Evolutionary conservation across 2,329 filamentous ascomycete species (phyloP), one percentile per base, ranked within the genome.

Genomic region (Dryadomyces quercus-mongolicae): DNA sequence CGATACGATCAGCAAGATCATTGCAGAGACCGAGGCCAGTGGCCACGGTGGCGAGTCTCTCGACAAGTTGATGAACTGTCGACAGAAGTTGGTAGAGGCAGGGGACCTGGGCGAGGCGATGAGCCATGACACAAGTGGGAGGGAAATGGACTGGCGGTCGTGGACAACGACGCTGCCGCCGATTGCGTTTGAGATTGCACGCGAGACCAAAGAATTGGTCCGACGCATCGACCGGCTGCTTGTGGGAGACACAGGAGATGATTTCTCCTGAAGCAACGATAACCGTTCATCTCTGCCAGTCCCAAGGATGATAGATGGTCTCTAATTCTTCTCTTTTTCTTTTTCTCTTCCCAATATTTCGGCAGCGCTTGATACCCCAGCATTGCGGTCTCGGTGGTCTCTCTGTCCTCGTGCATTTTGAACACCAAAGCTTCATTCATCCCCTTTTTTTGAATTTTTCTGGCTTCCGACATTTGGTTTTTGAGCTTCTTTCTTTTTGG

Each of bases 141-240:
- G 74, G 45, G 73, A 76, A 53, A 70, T 74, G 57, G 75, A 80
- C 59, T 82, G 80, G 80, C 74, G 74, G 58, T 74, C 75, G 63
- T 84, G 85, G 73, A 84, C 78, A 54, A 82, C 85, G 66, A 83
- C 80, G 31, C 71, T 95, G 51, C 88, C 88, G 12, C 88, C 88
- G 2, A 82, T 93, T 60, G 88, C 88, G n/a, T 94, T 94, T 68
- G 86, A 89, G 68, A 85, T 92, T 64, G 88, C 86, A 7, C 77
- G 86, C 56, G 86, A 90, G 68, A 86, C 85, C 52, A 93, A 92
- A 72, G 88, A 87, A 65, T 71, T 88, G 56, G 78, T 81, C 44
- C 61, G 63, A 55, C 58, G 60, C 7, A 59, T 63, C 38, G 67
- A 62, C 54, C 61, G 61, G 54, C 55, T 64, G 21, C 59, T 61